A percentile compares a stretch with the other conserved stretches of the same genome.
Conservation (phyloP, 2,329 filamentous ascomycete genomes). For the Parasarocladium wereldwijsianum region DNA sequence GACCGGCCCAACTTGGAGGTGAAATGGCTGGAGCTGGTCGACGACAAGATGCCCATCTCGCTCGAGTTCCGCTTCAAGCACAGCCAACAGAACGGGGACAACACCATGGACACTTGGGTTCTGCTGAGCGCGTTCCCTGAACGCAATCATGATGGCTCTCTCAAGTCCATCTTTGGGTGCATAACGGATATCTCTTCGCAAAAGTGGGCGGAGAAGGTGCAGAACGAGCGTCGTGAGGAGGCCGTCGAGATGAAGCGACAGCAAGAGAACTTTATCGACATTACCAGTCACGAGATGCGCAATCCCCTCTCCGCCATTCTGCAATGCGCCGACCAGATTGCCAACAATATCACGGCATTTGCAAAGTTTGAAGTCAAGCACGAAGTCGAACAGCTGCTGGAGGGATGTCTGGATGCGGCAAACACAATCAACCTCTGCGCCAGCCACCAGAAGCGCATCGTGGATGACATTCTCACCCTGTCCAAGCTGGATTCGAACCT, state of each 20-base stretch:
- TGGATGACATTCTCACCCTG: constrained; percentile 52
- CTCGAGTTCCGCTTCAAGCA: constrained; percentile 65
- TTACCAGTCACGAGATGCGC: constrained; percentile 62
- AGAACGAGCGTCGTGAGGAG: constrained; percentile 64
- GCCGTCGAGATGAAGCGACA: constrained; percentile 67
- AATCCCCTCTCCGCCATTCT: constrained; percentile 63
- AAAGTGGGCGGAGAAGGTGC: constrained; percentile 71
- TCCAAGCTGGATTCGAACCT: constrained; percentile 59
- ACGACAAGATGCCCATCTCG: constrained; percentile 48
- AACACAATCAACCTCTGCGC: constrained; percentile 70
- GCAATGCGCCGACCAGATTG: constrained; percentile 64
- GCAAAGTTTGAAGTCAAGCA: constrained; percentile 21
- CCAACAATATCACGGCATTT: constrained; percentile 30
- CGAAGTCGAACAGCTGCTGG: constrained; percentile 32
- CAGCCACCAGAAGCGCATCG: constrained; percentile 61
- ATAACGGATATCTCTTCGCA: constrained; percentile 78
- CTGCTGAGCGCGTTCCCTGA: constrained; percentile 66
- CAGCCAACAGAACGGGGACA: constrained; percentile 44
- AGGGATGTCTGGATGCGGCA: constrained; percentile 55
- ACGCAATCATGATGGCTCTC: constrained; percentile 42
- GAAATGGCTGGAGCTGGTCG: constrained; percentile 48
- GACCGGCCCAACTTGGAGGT: constrained; percentile 43
- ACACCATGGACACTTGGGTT: constrained; percentile 57
- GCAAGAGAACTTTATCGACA: constrained; percentile 59
- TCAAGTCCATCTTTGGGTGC: constrained; percentile 66